These are phyloP conservation scores for Aureobasidium namibiae DNA, from an alignment of 2,329 filamentous ascomycete species.

Conservation along the genomic window DNA sequence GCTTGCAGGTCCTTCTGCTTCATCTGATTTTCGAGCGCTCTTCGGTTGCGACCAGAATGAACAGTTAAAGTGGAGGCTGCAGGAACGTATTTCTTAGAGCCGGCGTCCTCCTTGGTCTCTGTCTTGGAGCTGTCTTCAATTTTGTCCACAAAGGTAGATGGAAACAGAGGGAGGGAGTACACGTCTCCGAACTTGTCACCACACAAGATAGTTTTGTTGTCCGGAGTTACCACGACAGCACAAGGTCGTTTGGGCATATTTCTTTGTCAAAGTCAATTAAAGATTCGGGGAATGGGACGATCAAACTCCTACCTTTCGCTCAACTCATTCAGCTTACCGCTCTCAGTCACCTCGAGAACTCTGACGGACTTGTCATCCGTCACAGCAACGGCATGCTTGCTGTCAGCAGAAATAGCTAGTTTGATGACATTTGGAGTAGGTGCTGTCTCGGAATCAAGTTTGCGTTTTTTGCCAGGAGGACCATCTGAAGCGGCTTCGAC, in stretches of 20 bases:
- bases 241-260: conserved; percentile 85
- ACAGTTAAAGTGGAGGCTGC: conserved; percentile 52
- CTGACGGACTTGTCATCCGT: conserved; percentile 89
- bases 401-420: conserved; percentile 55
- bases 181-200: conserved; percentile 98
- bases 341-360: conserved; percentile 62
- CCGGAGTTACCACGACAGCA: conserved; percentile 60
- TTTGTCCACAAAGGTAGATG: conserved; percentile 23
- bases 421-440: conserved; percentile 53
- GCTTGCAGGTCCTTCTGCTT: conserved; percentile 34
- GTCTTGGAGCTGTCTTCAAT: conserved; percentile 17
- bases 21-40: conserved; percentile 49
- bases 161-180: conserved; percentile 71
- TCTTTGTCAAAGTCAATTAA: conserved; percentile 35
- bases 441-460: conserved; percentile 21
- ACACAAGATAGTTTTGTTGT: conserved; percentile 64
- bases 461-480: conserved; percentile 35
- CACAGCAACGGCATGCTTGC: conserved; percentile 63
- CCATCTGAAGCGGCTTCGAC: conserved; percentile 17
- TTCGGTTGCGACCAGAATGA: conserved; percentile 53
- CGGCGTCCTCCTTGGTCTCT: conserved; percentile 17
- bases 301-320: conserved; percentile 57
- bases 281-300: neutral
- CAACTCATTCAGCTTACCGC: conserved; percentile 55
- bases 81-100: conserved; percentile 37